These are phyloP conservation scores for Eimeria acervulina DNA, from an alignment of 169 alveolate species.

Conservation along the genomic window DNA sequence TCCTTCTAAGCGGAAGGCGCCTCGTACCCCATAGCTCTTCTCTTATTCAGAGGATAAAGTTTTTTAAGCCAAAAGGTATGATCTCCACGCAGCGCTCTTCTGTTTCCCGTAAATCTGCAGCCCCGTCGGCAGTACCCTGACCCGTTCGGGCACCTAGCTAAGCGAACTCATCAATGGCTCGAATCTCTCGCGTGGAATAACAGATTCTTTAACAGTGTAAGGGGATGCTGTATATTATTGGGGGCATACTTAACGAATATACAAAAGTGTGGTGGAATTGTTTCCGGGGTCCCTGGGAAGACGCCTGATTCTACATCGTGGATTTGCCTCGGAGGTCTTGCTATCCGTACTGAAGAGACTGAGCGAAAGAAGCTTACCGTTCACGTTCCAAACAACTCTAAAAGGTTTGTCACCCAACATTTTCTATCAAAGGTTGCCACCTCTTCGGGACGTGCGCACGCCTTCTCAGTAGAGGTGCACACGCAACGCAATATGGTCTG, in stretches of 20 bases:
- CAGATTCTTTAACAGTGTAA: background rate
- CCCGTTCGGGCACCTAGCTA: background rate
- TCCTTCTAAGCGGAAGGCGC: background rate
- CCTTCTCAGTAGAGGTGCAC: background rate
- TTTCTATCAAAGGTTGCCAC: background rate
- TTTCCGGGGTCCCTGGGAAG: background rate
- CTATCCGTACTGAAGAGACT: background rate
- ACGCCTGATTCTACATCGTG: background rate
- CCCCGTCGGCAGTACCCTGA: conserved; percentile 32
- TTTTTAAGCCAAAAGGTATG: background rate
- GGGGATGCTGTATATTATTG: background rate
- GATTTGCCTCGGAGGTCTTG: background rate
- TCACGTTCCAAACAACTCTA: background rate
- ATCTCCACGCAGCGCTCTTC: background rate
- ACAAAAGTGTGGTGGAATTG: background rate
- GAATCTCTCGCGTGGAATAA: background rate
- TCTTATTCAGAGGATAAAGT: background rate
- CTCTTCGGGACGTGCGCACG: background rate
- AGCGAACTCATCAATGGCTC: background rate
- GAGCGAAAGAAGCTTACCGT: background rate
- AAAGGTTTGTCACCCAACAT: background rate
- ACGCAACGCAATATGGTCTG: background rate
- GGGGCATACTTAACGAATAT: background rate
- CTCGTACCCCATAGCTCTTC: background rate
- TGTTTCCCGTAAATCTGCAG: background rate